Evolutionary conservation across 768 basidiomycete species (phyloP).

Genomic region (Dioszegia aurantiaca): DNA sequence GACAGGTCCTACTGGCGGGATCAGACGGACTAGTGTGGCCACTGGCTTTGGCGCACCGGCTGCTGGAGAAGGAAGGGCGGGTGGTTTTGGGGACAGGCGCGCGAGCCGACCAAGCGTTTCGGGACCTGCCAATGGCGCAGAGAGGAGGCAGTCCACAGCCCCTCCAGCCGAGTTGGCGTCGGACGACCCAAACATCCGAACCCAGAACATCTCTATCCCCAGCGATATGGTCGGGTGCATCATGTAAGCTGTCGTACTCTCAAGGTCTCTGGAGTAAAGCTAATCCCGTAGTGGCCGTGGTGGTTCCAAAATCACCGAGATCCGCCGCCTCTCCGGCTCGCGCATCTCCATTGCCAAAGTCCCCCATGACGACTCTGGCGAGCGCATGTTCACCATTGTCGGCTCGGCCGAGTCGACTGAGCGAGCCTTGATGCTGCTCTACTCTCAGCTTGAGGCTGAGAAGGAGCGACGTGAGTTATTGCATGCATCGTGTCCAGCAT

Average conservation of each 20-base stretch:
- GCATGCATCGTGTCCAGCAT: not conserved
- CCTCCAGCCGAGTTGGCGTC: slow-evolving; percentile 14
- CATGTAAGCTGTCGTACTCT: slow-evolving; percentile 38
- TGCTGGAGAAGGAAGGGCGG: slow-evolving; percentile 6
- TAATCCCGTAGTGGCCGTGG: slow-evolving; percentile 77
- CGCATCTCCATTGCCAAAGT: slow-evolving; percentile 98
- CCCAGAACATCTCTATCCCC: slow-evolving; percentile 98
- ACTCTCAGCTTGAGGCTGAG: slow-evolving; percentile 67
- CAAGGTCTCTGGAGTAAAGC: not conserved
- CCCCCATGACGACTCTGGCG: slow-evolving; percentile 98
- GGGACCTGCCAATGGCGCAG: slow-evolving; percentile 45
- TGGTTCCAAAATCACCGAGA: slow-evolving; percentile 98
- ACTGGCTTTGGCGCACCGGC: slow-evolving; percentile 35
- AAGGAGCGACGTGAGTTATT: slow-evolving; percentile 72
- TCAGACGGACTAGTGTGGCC: slow-evolving; percentile 45
- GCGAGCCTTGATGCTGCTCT: slow-evolving; percentile 93
- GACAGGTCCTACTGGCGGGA: slow-evolving; percentile 51
- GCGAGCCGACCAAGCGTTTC: slow-evolving; percentile 57
- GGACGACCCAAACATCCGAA: slow-evolving; percentile 72
- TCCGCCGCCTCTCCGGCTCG: slow-evolving; percentile 93
- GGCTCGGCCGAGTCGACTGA: slow-evolving; percentile 96
- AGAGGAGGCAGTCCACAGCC: slow-evolving; percentile 49
- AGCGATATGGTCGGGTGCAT: slow-evolving; percentile 88
- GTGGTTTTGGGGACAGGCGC: slow-evolving; percentile 29
- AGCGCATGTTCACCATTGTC: slow-evolving; percentile 97